Evolutionary conservation across 495 filamentous ascomycete species (phyloP).

Genomic region (Neurospora sp.): DNA sequence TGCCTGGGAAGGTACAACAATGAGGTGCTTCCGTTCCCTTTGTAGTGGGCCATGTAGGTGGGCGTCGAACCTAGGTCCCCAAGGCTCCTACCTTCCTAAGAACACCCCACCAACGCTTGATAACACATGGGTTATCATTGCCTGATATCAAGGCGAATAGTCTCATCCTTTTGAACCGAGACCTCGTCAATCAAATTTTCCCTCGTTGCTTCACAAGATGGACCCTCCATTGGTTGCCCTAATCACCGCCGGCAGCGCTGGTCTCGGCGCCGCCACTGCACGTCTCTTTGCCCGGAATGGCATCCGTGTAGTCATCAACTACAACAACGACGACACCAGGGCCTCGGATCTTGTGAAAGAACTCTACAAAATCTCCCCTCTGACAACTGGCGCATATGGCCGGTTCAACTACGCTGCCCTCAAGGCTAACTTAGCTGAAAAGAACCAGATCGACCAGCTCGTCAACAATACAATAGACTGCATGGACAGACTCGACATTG

Average conservation of each 20-base stretch:
- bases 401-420: constrained; percentile 25
- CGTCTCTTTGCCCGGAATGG: constrained; percentile 37
- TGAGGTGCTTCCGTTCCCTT: neutral
- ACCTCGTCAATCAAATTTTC: neutral
- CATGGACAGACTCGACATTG: constrained; percentile 43
- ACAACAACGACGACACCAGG: constrained; percentile 33
- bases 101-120: neutral
- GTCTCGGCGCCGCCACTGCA: constrained; percentile 45
- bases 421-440: constrained; percentile 40
- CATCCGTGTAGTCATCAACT: constrained; percentile 44
- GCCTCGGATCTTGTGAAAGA: constrained; percentile 36
- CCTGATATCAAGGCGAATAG: neutral
- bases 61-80: neutral
- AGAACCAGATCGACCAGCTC: constrained; percentile 31
- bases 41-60: neutral
- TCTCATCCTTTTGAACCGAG: neutral
- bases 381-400: neutral
- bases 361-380: constrained; percentile 19
- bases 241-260: constrained; percentile 46
- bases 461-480: constrained; percentile 29
- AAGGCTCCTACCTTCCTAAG: neutral
- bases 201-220: neutral
- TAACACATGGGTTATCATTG: neutral
- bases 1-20: neutral
- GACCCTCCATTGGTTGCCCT: constrained; percentile 30